These are phyloP conservation scores for Ophiostoma himal-ulmi DNA, from an alignment of 2,329 filamentous ascomycete genomes.

Conservation along the genomic window DNA sequence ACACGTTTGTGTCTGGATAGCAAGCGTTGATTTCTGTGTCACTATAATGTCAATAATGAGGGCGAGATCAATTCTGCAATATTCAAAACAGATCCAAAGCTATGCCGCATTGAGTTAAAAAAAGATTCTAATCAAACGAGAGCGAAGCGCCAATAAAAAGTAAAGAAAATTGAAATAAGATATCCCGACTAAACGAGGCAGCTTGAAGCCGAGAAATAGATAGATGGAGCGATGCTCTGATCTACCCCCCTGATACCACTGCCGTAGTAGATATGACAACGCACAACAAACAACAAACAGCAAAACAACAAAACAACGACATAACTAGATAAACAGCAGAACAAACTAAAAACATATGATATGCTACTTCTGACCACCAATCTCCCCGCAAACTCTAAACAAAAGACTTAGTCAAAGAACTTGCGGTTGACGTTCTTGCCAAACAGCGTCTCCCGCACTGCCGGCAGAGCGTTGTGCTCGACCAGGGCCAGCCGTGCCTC, in stretches of 20 bases:
- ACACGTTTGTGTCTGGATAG: not conserved
- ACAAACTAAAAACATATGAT: not conserved
- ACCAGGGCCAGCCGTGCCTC: slow-evolving; percentile 84
- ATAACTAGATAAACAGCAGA: not conserved
- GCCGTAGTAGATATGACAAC: not conserved
- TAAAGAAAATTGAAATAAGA: slow-evolving; percentile 1
- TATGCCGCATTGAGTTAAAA: slow-evolving; percentile 1
- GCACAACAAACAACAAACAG: not conserved
- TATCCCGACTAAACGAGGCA: not conserved
- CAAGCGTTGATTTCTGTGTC: not conserved
- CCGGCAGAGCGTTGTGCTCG: slow-evolving; percentile 76
- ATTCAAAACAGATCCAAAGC: slow-evolving; percentile 6
- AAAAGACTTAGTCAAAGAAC: slow-evolving; percentile 67
- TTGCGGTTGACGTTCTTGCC: slow-evolving; percentile 92
- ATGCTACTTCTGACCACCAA: slow-evolving; percentile 3
- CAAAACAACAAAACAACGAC: not conserved
- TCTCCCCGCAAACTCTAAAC: not conserved
- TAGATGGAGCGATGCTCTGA: not conserved
- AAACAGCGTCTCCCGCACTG: slow-evolving; percentile 79
- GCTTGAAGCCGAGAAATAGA: not conserved
- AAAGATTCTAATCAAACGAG: slow-evolving; percentile 1
- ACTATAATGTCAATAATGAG: not conserved
- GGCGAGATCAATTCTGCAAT: not conserved
- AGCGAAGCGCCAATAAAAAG: slow-evolving; percentile 7
- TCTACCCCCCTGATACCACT: not conserved